Evolutionary conservation across 2,329 filamentous ascomycete genomes (phyloP).

Genomic region (Sclerotinia minor): DNA sequence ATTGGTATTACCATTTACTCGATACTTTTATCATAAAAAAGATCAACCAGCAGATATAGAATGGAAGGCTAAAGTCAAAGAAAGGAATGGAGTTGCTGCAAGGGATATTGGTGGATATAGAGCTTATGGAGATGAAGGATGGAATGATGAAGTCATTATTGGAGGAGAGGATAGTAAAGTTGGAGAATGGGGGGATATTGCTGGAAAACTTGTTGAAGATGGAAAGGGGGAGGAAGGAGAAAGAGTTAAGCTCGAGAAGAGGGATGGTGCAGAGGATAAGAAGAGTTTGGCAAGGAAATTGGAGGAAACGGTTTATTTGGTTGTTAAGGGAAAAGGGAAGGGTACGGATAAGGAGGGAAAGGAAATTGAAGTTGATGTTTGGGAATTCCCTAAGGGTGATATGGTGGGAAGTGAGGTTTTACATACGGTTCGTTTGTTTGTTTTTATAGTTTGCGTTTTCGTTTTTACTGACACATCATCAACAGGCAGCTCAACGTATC

Average conservation of each 20-base stretch:
- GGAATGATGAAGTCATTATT: slow-evolving; percentile 88
- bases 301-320: slow-evolving; percentile 80
- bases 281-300: slow-evolving; percentile 77
- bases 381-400: slow-evolving; percentile 78
- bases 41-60: slow-evolving; percentile 82
- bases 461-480: not conserved
- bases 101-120: slow-evolving; percentile 86
- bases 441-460: not conserved
- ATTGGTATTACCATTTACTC: slow-evolving; percentile 79
- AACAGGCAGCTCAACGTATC: slow-evolving; percentile 77
- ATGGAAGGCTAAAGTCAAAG: slow-evolving; percentile 82
- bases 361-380: slow-evolving; percentile 58
- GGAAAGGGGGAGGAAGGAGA: slow-evolving; percentile 43
- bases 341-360: not conserved
- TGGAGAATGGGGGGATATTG: slow-evolving; percentile 43
- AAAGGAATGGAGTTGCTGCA: slow-evolving; percentile 70
- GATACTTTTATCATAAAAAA: slow-evolving; percentile 92
- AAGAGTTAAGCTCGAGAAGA: slow-evolving; percentile 59
- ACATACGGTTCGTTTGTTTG: slow-evolving; percentile 66
- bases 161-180: slow-evolving; percentile 64
- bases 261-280: slow-evolving; percentile 75
- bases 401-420: slow-evolving; percentile 73
- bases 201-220: slow-evolving; percentile 61
- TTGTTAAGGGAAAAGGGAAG: slow-evolving; percentile 63
- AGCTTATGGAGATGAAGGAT: slow-evolving; percentile 68